These are phyloP conservation scores for Strombidium stylifer DNA, from an alignment of 73 alveolate genomes.

Conservation along the genomic window DNA sequence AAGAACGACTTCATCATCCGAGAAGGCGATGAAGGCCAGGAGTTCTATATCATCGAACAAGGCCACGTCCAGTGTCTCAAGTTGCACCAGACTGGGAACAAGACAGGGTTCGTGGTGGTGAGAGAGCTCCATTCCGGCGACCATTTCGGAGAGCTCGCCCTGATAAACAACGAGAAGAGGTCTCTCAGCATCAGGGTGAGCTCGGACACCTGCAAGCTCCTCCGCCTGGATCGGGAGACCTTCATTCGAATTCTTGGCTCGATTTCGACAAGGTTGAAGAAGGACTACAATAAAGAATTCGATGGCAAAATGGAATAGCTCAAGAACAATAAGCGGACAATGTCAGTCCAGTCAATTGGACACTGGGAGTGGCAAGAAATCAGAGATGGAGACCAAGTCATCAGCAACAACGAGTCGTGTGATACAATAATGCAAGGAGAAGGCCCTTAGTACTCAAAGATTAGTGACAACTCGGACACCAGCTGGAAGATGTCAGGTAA, in stretches of 20 bases:
- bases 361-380: no score
- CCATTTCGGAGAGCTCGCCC: slow-evolving; percentile 95
- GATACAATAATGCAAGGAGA: no score
- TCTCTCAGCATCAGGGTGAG: slow-evolving; percentile 82
- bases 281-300: no score
- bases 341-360: no score
- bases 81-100: slow-evolving; percentile 70
- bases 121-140: slow-evolving; percentile 92
- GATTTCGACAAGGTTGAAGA: slow-evolving; percentile 62
- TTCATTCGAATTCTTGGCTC: slow-evolving; percentile 82
- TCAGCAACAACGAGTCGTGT: no score
- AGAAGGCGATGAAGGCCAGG: slow-evolving; percentile 93
- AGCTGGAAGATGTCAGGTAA: no score
- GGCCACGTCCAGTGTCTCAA: slow-evolving; percentile 89
- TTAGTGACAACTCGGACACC: no score
- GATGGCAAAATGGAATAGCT: no score
- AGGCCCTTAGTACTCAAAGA: no score
- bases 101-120: slow-evolving; percentile 73
- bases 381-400: no score
- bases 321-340: no score
- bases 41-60: slow-evolving; percentile 88
- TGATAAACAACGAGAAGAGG: slow-evolving; percentile 89
- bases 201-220: slow-evolving; percentile 45
- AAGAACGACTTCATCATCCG: slow-evolving; percentile 38
- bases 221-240: slow-evolving; percentile 73